A percentile compares a stretch with the other conserved stretches of the same genome.
These are phyloP conservation scores for Neofusicoccum parvum DNA, from an alignment of 2,329 filamentous ascomycete species.

Conservation along the genomic window DNA sequence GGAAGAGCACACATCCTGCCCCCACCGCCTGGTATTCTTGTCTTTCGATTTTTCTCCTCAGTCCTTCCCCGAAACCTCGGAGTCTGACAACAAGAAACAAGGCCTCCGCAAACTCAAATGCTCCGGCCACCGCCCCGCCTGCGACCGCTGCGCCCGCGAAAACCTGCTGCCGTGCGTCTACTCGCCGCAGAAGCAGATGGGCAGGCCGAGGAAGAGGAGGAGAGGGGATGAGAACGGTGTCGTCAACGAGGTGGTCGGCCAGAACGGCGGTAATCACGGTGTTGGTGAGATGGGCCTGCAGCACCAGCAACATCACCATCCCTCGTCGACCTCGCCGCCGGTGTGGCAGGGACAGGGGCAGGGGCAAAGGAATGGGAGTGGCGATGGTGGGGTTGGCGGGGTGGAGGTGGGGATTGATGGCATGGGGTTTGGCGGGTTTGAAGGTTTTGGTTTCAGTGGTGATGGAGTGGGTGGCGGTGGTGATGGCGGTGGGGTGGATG, in stretches of 20 bases:
- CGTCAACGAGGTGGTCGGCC: too few species aligned
- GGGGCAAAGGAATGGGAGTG: background rate
- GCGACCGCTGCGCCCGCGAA: slow-evolving; percentile 46
- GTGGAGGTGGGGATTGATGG: background rate
- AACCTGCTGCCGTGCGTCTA: slow-evolving; percentile 46
- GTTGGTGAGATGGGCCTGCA: too few species aligned
- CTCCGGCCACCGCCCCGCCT: slow-evolving; percentile 45
- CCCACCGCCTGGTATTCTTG: too few species aligned
- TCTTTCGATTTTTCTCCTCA: too few species aligned
- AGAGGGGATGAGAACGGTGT: background rate
- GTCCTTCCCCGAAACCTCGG: too few species aligned
- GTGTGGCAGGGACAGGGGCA: background rate
- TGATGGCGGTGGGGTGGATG: background rate
- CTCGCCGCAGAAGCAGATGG: slow-evolving; percentile 53
- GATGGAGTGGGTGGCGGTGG: background rate
- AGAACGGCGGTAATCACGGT: too few species aligned
- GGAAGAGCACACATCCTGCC: too few species aligned
- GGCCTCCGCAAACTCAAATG: slow-evolving; percentile 54
- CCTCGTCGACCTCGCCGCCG: too few species aligned
- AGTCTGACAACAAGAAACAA: slow-evolving; percentile 24
- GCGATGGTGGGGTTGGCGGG: background rate
- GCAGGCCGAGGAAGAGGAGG: slow-evolving; percentile 51
- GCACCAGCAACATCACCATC: too few species aligned
- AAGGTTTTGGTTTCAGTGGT: background rate
- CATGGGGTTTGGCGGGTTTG: slow-evolving; percentile 5